Percentiles rank a stretch among this genome's conserved stretches.
phyloP scores from a whole-genome alignment of 1,284 basidiomycete genomes.

The Sparassis latifolia region DNA sequence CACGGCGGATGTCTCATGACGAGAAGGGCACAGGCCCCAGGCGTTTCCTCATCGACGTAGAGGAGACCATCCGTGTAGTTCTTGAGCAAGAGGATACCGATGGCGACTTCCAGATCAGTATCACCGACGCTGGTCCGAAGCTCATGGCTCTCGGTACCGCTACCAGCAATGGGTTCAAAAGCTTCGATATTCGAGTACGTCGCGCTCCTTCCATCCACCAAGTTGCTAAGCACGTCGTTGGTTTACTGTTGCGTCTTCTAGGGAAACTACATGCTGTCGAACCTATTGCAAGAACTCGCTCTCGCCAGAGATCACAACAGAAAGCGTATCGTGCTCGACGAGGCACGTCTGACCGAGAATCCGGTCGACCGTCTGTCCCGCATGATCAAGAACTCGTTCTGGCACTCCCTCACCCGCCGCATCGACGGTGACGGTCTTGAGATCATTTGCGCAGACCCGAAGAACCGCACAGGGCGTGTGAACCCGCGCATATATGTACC shows the following conservation, averaged over 20 bases:
- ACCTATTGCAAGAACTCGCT: constrained; percentile 96
- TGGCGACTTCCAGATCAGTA: constrained; percentile 93
- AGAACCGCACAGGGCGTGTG: constrained; percentile 83
- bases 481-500: constrained; percentile 95
- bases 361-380: constrained; percentile 94
- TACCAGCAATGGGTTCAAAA: constrained; percentile 96
- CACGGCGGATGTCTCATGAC: constrained; percentile 81
- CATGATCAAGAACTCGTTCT: constrained; percentile 98
- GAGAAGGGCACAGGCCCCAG: constrained; percentile 70
- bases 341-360: constrained; percentile 93
- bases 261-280: constrained; percentile 98
- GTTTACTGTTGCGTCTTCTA: constrained; percentile 27
- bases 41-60: constrained; percentile 96
- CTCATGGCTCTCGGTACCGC: constrained; percentile 94
- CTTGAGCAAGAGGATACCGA: constrained; percentile 99
- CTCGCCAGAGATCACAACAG: constrained; percentile 93
- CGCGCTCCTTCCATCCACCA: background rate
- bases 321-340: constrained; percentile 96
- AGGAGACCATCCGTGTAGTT: constrained; percentile 94
- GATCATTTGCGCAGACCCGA: constrained; percentile 94
- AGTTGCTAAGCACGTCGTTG: background rate
- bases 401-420: constrained; percentile 93
- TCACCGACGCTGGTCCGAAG: constrained; percentile 96
- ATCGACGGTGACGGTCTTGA: constrained; percentile 97
- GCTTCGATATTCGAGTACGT: constrained; percentile 88